phyloP scores from a whole-genome alignment of 2,329 filamentous ascomycete species.

The Ilyonectria destructans region DNA sequence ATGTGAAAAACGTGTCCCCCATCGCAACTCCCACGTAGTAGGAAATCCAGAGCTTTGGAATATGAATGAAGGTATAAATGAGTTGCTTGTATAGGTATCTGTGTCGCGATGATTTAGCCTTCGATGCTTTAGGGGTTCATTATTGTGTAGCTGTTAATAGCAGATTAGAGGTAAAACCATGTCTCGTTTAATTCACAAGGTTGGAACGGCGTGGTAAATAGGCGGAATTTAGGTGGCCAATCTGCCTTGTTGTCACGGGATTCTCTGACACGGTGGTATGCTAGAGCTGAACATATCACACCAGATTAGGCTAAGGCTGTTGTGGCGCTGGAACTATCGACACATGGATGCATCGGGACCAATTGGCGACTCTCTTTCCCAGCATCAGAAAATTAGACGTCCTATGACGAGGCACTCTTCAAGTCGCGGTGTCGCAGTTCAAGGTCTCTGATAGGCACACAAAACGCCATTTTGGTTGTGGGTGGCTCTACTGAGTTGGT shows the following conservation, averaged over 20 bases:
- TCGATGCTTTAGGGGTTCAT: neutral
- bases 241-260: neutral
- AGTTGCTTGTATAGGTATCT: too few relatives aligned
- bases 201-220: neutral
- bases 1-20: neutral
- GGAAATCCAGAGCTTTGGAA: too few relatives aligned
- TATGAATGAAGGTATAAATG: too few relatives aligned
- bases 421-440: neutral
- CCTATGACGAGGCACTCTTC: neutral
- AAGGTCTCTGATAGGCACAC: neutral
- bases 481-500: neutral
- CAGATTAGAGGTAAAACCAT: neutral
- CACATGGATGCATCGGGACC: neutral
- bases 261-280: too few relatives aligned
- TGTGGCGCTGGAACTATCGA: slow-evolving; percentile 4
- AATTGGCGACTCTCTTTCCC: neutral
- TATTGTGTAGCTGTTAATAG: too few relatives aligned
- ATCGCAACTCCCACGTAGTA: neutral
- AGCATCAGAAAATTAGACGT: neutral
- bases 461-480: neutral
- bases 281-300: too few relatives aligned
- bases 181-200: too few relatives aligned
- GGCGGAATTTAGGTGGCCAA: neutral
- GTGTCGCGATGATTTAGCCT: neutral
- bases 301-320: neutral